Conservation (phyloP, 345 rosid genomes). For the Nephelium lappaceum region DNA sequence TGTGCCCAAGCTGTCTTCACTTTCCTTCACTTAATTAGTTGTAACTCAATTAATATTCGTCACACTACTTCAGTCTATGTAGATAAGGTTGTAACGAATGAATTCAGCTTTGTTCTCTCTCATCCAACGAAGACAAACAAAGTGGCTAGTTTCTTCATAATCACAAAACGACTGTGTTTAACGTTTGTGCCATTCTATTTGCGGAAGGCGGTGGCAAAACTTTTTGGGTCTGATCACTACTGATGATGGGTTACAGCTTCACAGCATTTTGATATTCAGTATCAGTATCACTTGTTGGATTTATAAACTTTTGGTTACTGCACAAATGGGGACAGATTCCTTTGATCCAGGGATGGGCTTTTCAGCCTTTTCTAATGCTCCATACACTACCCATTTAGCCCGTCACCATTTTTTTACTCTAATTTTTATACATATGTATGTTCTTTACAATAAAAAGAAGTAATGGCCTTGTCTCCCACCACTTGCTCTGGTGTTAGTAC, state of each 20-base stretch:
- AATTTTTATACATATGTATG: background rate
- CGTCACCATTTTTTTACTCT: background rate
- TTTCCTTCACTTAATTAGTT: too few species aligned
- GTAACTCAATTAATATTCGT: too few species aligned
- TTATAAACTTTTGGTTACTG: background rate
- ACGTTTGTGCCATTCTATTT: background rate
- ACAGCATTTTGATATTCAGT: background rate
- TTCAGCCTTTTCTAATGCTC: background rate
- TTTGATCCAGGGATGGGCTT: background rate
- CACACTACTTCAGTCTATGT: background rate
- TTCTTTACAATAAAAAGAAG: background rate
- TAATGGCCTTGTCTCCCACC: background rate
- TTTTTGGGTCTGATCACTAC: background rate
- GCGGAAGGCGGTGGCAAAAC: background rate
- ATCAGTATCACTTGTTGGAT: background rate
- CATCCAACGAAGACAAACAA: background rate
- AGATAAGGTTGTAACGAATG: background rate
- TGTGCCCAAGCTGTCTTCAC: background rate
- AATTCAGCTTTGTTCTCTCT: background rate
- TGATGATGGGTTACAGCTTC: background rate
- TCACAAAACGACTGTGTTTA: background rate
- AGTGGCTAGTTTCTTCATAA: background rate
- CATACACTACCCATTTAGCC: conserved; percentile 1
- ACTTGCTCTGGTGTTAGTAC: background rate
- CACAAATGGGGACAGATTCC: background rate